Conservation (phyloP, 2,329 filamentous ascomycete genomes). For the Ophiobolus disseminans region DNA sequence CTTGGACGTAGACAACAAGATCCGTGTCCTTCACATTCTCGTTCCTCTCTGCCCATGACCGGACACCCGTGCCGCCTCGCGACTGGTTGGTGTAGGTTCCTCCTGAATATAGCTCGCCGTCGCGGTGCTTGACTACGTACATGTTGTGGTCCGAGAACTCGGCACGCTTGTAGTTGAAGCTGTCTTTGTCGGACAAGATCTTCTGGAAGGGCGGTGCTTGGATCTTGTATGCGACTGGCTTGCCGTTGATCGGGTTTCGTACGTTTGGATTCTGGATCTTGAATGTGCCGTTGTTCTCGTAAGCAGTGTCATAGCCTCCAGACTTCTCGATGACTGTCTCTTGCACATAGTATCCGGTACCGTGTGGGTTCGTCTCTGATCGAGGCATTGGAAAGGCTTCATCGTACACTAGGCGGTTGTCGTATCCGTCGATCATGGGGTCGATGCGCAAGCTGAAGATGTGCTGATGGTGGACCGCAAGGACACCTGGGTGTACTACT, state of each 20-base stretch:
- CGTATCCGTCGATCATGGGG: slow-evolving; percentile 55
- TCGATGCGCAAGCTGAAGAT: slow-evolving; percentile 68
- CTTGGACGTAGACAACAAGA: slow-evolving; percentile 64
- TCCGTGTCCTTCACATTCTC: slow-evolving; percentile 63
- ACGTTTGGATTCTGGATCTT: slow-evolving; percentile 57
- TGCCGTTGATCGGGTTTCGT: slow-evolving; percentile 56
- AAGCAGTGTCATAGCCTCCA: slow-evolving; percentile 58
- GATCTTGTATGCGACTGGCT: slow-evolving; percentile 60
- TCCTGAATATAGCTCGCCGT: slow-evolving; percentile 66
- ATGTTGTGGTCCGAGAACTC: slow-evolving; percentile 66
- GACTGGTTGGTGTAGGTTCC: slow-evolving; percentile 69
- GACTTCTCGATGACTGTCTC: slow-evolving; percentile 59
- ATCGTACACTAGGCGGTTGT: slow-evolving; percentile 58
- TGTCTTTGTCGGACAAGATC: slow-evolving; percentile 60
- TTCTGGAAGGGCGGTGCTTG: slow-evolving; percentile 58
- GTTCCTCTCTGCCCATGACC: slow-evolving; percentile 58
- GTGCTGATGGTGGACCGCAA: slow-evolving; percentile 77
- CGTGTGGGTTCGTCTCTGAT: slow-evolving; percentile 62
- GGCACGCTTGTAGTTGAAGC: slow-evolving; percentile 64
- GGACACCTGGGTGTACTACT: slow-evolving; percentile 71
- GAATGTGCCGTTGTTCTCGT: slow-evolving; percentile 54
- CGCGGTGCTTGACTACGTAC: slow-evolving; percentile 64
- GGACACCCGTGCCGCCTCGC: slow-evolving; percentile 57
- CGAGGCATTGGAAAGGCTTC: slow-evolving; percentile 67
- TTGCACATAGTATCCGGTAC: slow-evolving; percentile 56